Evolutionary conservation across 2,329 filamentous ascomycete genomes (phyloP).

Genomic region (Fusarium sp.): DNA sequence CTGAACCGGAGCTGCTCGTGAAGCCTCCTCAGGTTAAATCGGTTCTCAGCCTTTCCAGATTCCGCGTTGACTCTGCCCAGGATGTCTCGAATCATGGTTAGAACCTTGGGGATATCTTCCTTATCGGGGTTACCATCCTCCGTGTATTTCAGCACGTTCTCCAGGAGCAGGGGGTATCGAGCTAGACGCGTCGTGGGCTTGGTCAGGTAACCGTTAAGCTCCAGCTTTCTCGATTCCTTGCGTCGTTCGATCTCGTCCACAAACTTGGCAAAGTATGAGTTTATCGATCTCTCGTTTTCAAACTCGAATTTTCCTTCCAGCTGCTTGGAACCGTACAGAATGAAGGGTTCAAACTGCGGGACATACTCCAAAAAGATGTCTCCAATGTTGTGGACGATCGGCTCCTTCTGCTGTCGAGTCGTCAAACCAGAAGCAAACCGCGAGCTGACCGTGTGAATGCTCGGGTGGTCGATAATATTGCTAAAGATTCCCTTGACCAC

Average conservation of each 20-base stretch:
- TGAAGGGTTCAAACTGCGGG: slow-evolving; percentile 93
- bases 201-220: slow-evolving; percentile 96
- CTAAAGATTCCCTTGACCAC: slow-evolving; percentile 95
- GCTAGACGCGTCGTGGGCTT: slow-evolving; percentile 96
- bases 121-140: slow-evolving; percentile 89
- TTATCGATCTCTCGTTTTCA: slow-evolving; percentile 90
- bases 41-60: slow-evolving; percentile 96
- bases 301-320: slow-evolving; percentile 98
- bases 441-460: slow-evolving; percentile 89
- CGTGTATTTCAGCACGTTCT: slow-evolving; percentile 91
- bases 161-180: slow-evolving; percentile 88
- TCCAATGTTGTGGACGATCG: slow-evolving; percentile 86
- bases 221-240: slow-evolving; percentile 95
- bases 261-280: slow-evolving; percentile 84
- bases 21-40: slow-evolving; percentile 91
- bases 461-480: slow-evolving; percentile 84
- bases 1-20: slow-evolving; percentile 92
- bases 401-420: slow-evolving; percentile 85
- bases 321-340: slow-evolving; percentile 94
- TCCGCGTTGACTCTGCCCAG: slow-evolving; percentile 90
- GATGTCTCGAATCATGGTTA: slow-evolving; percentile 85
- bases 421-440: slow-evolving; percentile 88
- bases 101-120: slow-evolving; percentile 88
- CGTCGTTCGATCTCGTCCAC: slow-evolving; percentile 96
- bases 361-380: slow-evolving; percentile 95